Conservation (phyloP, 1,139 yeast species). For the Casaregolazyma suthepensis region DNA sequence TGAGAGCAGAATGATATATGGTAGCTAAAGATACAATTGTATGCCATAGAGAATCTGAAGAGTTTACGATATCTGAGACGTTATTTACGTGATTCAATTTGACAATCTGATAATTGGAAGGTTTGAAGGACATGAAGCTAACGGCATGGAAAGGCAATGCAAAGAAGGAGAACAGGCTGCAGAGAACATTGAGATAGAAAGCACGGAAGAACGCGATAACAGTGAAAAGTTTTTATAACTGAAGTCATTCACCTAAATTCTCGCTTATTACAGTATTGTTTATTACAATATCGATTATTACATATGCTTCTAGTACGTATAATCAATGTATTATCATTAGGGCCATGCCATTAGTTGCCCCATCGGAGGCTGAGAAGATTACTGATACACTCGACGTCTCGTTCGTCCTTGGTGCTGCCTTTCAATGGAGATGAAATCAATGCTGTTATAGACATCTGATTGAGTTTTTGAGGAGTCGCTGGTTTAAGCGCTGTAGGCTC, state of each 20-base stretch:
- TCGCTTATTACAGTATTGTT: background rate
- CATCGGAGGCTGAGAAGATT: slow-evolving; percentile 26
- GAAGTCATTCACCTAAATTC: background rate
- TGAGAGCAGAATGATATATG: background rate
- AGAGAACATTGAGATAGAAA: too few relatives aligned
- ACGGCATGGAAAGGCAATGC: background rate
- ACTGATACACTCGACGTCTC: slow-evolving; percentile 30
- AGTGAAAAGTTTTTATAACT: too few relatives aligned
- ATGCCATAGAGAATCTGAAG: background rate
- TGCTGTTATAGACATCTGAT: slow-evolving; percentile 8
- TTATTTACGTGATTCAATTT: background rate
- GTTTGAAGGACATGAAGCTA: background rate
- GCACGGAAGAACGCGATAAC: too few relatives aligned
- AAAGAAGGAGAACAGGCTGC: too few relatives aligned
- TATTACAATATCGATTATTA: background rate
- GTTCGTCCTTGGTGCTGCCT: slow-evolving; percentile 1
- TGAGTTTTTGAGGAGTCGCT: slow-evolving; percentile 3
- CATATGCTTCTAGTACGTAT: background rate
- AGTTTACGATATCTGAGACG: background rate
- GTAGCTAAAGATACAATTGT: background rate
- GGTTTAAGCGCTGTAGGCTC: background rate
- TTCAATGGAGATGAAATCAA: slow-evolving; percentile 6
- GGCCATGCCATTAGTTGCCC: slow-evolving; percentile 11
- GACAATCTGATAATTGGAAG: background rate
- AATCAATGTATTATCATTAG: background rate